Base-by-base conservation (phyloP, 257 asterid species). In the Sherardia arvensis region DNA sequence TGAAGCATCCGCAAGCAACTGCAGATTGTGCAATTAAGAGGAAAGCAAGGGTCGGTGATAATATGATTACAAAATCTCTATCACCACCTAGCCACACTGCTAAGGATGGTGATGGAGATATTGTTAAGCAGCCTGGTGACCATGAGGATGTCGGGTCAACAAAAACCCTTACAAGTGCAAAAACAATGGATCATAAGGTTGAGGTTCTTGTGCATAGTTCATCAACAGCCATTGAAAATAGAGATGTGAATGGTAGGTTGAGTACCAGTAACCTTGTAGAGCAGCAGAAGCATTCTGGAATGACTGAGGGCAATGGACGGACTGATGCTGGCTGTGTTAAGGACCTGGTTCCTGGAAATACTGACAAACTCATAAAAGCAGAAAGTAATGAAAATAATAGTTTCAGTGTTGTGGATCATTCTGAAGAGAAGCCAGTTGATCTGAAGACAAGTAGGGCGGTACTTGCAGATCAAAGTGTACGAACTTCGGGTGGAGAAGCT, bases 1-100 rank as follows among this genome's bases (percentile, higher is more conserved):
- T 68, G 59, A 86, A 76, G 66, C 54, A 45, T 67, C 53, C 73
- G 32, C 72, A 70, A 70, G 69, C 64, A 58, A 68, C 58, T 30
- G 72, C 68, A 66, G 79, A 72, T 45, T 36, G 32, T 2, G 61
- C 54, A 55, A 8, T 15, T 77, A 84, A 66, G 76, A 66, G 4
- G 48, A 55, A 67, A 74, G 81, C 65, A 66, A 81, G 61, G 60
- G 53, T 73, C 4, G 76, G 64, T 55, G 83, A 80, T 58, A 69
- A 54, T 71, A 68, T 62, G 36, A 76, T 51, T 32, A 15, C 73
- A 14, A 38, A 36, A 69, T 66, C 81, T 48, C 51, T 59, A 32
- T 34, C 75, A 2, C 57, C 76, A 62, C 28, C 78, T 12, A 12
- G 47, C 20, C 47, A 74, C 70, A 66, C 17, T 5, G 75, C 78